These are phyloP conservation scores for Macadamia integrifolia DNA, from an alignment of 164 flowering plant species.

Conservation along the genomic window DNA sequence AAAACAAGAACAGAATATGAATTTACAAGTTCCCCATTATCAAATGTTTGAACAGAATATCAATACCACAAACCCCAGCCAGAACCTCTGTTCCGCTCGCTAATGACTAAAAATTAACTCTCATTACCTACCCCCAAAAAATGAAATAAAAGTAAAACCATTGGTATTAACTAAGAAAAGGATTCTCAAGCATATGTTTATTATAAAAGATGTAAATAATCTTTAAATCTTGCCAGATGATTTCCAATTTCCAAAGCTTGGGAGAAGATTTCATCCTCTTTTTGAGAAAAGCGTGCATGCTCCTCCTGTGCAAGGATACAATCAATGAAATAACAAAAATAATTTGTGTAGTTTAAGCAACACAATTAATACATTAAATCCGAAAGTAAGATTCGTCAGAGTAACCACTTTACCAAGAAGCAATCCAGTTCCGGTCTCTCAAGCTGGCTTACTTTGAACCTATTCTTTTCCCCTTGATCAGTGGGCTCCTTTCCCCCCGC, in stretches of 20 bases:
- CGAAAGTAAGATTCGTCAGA: not conserved
- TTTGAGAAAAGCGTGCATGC: slow-evolving; percentile 13
- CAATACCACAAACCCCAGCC: not conserved
- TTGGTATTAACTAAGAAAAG: no score
- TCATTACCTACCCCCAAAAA: not conserved
- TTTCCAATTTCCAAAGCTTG: slow-evolving; percentile 25
- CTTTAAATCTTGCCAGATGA: slow-evolving; percentile 24
- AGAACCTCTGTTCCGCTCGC: no score
- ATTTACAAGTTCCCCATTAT: no score
- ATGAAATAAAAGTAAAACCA: no score
- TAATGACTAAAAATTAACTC: no score
- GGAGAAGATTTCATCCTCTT: slow-evolving; percentile 23
- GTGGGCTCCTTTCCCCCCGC: slow-evolving; percentile 21
- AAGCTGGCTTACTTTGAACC: slow-evolving; percentile 31
- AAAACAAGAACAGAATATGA: no score
- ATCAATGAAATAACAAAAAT: not conserved
- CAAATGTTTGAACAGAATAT: no score
- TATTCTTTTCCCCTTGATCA: slow-evolving; percentile 8
- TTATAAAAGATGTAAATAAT: no score
- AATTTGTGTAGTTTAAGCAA: not conserved
- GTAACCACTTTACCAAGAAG: slow-evolving; percentile 29
- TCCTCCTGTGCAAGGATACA: slow-evolving; percentile 26
- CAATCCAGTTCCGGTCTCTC: slow-evolving; percentile 54
- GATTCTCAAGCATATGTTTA: not conserved
- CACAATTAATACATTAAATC: not conserved